Evolutionary conservation across 2,329 filamentous ascomycete species (phyloP), one percentile per base, ranked within the genome.

Genomic region (Trichoderma sp.): DNA sequence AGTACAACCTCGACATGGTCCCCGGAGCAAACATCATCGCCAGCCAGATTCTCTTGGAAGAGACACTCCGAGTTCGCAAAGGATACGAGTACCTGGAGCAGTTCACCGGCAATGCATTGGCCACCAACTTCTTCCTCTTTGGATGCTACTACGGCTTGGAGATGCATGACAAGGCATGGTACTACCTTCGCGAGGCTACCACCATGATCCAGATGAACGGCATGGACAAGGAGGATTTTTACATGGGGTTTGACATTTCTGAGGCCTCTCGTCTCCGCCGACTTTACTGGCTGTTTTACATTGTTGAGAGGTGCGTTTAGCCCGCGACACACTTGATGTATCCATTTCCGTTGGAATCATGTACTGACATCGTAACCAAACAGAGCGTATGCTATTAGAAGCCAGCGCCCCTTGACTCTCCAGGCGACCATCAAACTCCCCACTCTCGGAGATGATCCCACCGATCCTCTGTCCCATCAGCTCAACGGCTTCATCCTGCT

Each of bases 71-170:
- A n/a, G 88, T 90, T 5, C 85, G 89, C 68, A 89, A 89, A 75
- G 85, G 86, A 27, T 86, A 85, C 72, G 88, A 91, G 70, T 88
- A 88, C 71, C 81, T 87, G 37, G 86, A 88, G 63, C 81, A 80
- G 16, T 84, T 88, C 8, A 87, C 83, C 10, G 77, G 86, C 70
- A 87, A 88, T 73, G 86, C 82, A 56, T 78, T 92, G 14, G 88
- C 89, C 70, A 93, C 91, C n/a, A 93, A 90, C 66, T 93, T 92
- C 79, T 94, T 95, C 77, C 78, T 95, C 31, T 94, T 92, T 74
- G 90, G 87, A 47, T 90, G 89, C 69, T 88, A 91, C 77, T 90
- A 91, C 71, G 90, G 88, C 47, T 81, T 92, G 58, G 91, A 93
- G 71, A 84, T 89, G 77, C 91, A 94, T 77, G 89, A 91, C 71